Base-by-base conservation (phyloP, 1,284 basidiomycete species). In the Rhodotorula sp. region DNA sequence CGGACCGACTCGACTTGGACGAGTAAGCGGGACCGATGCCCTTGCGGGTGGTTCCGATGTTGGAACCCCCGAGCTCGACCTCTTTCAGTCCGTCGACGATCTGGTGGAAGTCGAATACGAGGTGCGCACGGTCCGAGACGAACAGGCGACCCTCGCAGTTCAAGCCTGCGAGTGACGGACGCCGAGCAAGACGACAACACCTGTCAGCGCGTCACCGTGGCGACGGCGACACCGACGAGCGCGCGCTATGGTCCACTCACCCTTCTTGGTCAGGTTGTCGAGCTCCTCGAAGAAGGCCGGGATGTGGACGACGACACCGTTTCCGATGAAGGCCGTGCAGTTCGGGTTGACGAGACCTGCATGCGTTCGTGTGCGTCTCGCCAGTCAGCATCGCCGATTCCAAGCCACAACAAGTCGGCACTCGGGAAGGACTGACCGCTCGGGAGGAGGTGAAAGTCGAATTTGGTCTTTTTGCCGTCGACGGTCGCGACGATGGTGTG, bases 21-120 rank as follows among this genome's bases (percentile, higher is more conserved):
- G 94, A 97, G 85, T 99, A 99, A 18, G 96, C 92, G 83, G 96
- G 96, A 82, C 97, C 96, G 80, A 99, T 98, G 67, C 96, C 96
- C 83, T 91, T 95, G 87, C 92, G 94, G 68, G 96, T 99, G 58
- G 96, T 99, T 61, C 96, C 96, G 81, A 99, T 98, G 82, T 91
- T 91, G 5, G 88, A 90, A 26, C 92, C 92, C 49, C 97, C 97
- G 21, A 98, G 87, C 83, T 99, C 96, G 61, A 95, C 92, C 83
- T 99, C 96, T 83, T 99, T 99, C 79, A 99, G 84, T 23, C 97
- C 97, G 80, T 99, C 97, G 56, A 99, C 97, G 79, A 98, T 97
- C 84, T 99, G 96, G 83, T 99, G 96, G 83, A 99, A 99, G 82
- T 98, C 96, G 80, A 98, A 94, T 60, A 99, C 96, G 75, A 99